phyloP scores from a whole-genome alignment of 2,329 filamentous ascomycete genomes.

The Aspergillus thermomutatus region DNA sequence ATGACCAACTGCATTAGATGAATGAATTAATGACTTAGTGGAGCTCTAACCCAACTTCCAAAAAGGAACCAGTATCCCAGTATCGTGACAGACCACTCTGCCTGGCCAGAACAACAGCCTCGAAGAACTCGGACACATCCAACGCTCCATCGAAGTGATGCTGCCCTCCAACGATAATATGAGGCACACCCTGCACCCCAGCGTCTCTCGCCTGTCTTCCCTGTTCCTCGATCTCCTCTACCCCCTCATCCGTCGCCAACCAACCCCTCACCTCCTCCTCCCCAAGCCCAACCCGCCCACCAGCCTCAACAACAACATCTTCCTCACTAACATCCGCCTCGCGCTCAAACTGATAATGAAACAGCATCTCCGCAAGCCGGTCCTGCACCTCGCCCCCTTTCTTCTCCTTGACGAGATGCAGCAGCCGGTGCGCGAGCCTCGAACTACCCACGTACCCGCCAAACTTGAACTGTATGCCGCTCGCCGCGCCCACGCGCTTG shows the following conservation, averaged over 20 bases:
- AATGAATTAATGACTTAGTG: not conserved
- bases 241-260: conserved; percentile 9
- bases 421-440: conserved; percentile 14
- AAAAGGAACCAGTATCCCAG: not conserved
- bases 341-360: conserved; percentile 18
- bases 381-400: conserved; percentile 4
- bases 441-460: conserved; percentile 19
- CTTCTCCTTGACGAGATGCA: conserved; percentile 5
- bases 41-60: not conserved
- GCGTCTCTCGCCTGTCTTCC: conserved; percentile 3
- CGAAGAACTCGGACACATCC: conserved; percentile 17
- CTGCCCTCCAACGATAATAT: conserved; percentile 15
- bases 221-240: conserved; percentile 7
- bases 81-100: not conserved
- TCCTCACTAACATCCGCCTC: conserved; percentile 16
- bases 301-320: conserved; percentile 9
- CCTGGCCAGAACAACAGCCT: conserved; percentile 10
- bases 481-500: conserved; percentile 8
- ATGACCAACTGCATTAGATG: not conserved
- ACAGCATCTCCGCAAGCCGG: conserved; percentile 13
- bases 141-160: conserved; percentile 12
- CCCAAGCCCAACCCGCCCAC: conserved; percentile 8
- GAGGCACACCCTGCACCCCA: conserved; percentile 15
- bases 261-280: conserved; percentile 7
- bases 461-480: conserved; percentile 17